Conservation (phyloP, 1,284 basidiomycete genomes). For the Ceratobasidium sp. region DNA sequence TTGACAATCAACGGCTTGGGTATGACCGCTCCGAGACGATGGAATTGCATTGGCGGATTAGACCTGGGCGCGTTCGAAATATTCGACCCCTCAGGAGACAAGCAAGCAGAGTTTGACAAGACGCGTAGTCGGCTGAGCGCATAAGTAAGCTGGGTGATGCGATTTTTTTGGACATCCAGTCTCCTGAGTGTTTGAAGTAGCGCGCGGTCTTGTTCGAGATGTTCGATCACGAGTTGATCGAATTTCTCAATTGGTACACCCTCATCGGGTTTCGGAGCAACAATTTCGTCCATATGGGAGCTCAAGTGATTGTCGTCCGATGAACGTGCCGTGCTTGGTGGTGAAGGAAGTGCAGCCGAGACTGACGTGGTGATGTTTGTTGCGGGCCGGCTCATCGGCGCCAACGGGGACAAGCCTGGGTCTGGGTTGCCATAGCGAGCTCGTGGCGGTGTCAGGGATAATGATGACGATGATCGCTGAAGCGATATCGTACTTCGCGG, state of each 20-base stretch:
- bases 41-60: constrained; percentile 1
- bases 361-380: constrained; percentile 9
- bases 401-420: background rate
- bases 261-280: constrained; percentile 11
- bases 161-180: constrained; percentile 24
- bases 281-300: background rate
- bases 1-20: constrained; percentile 39
- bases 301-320: background rate
- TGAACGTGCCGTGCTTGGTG: constrained; percentile 37
- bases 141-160: constrained; percentile 37
- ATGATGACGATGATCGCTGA: constrained; percentile 31
- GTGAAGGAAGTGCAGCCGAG: constrained; percentile 26
- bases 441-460: constrained; percentile 42
- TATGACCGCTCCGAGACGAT: constrained; percentile 14
- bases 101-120: constrained; percentile 31
- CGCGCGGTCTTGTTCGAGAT: constrained; percentile 32
- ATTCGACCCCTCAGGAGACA: background rate
- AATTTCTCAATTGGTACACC: constrained; percentile 40
- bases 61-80: background rate
- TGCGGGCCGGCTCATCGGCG: background rate
- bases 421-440: constrained; percentile 33
- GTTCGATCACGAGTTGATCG: constrained; percentile 33
- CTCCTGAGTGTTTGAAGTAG: constrained; percentile 16
- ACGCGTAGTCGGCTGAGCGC: constrained; percentile 36
- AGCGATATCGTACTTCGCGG: constrained; percentile 32